Base-by-base conservation (phyloP, 2,329 filamentous ascomycete species). In the Epichloe gansuensis region DNA sequence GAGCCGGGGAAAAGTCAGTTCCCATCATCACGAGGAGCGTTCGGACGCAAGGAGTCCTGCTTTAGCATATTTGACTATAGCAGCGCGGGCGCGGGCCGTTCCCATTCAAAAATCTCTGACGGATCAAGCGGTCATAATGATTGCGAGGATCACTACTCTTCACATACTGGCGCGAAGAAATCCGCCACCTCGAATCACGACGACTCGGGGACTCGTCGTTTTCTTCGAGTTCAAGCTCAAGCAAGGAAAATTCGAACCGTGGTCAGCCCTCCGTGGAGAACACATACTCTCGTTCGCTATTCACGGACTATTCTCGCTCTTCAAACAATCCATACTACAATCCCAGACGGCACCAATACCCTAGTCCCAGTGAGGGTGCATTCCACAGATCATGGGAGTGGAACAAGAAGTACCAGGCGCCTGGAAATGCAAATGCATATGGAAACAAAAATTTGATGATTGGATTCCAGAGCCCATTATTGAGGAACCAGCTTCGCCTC, bases 301-400 rank as follows among this genome's bases (percentile, higher is more conserved):
- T 51, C 34, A 55, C 50, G 49, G 62, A 42, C 62, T 67, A 5
- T 55, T 70, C 42, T 54, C 58, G 55, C 54, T 59, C 45, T 59
- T 62, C 45, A 55, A 63, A 44, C 56, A 65, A 63, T 58, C 72
- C 67, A 1, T 69, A 68, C 52, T 69, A 69, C 41, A 60, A 60
- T 23, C 63, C 65, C 38, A 58, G 61, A 38, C 59, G 59, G 42
- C 55, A 52, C 9, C 47, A 46, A 17, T 58, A 56, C 39, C 51
- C 58, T 8, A 52, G 45, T 6, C 49, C 57, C 45, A 52, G 46
- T 9, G 44, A 48, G 37, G 42, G 48, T 42, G 43, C 34, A 3
- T 50, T 46, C 21, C 17, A 9, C 42, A 28, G 35, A 45, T 37
- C 51, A 13, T 55, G 51, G 51, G 45, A 53, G 9, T 35, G 52